phyloP scores from a whole-genome alignment of 2,329 filamentous ascomycete genomes.

The Cladophialophora chaetospira region DNA sequence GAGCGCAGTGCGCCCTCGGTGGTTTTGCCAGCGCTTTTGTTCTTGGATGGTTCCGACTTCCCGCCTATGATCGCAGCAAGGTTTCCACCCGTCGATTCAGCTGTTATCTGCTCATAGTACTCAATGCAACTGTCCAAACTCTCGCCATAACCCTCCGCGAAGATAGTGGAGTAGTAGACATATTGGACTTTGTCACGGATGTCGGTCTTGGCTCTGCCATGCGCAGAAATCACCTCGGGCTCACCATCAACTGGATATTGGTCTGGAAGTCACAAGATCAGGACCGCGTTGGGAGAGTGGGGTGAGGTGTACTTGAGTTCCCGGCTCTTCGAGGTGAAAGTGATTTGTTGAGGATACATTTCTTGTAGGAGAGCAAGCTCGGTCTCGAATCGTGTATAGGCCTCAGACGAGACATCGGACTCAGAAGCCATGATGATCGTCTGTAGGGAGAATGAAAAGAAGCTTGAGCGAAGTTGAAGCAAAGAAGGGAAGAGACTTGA shows the following conservation, averaged over 20 bases:
- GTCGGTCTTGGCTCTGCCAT: constrained; percentile 19
- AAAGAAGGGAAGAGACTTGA: background rate
- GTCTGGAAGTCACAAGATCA: constrained; percentile 21
- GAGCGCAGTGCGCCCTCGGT: background rate
- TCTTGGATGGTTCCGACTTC: background rate
- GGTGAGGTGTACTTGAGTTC: constrained; percentile 25
- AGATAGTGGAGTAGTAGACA: constrained; percentile 3
- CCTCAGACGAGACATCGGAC: background rate
- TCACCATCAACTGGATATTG: constrained; percentile 13
- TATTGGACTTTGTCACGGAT: constrained; percentile 15
- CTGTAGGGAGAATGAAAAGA: background rate
- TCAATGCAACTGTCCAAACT: constrained; percentile 25
- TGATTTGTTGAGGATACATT: constrained; percentile 26
- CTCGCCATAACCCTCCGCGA: constrained; percentile 14
- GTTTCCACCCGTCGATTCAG: background rate
- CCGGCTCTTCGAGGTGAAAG: constrained; percentile 14
- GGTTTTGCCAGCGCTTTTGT: background rate
- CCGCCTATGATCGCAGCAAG: background rate
- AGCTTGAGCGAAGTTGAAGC: background rate
- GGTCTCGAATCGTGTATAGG: constrained; percentile 19
- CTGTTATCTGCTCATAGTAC: constrained; percentile 16
- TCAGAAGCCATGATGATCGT: background rate
- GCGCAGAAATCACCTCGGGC: constrained; percentile 25
- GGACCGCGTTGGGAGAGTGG: background rate
- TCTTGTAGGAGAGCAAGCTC: constrained; percentile 29